These are phyloP conservation scores for Lindgomyces ingoldianus DNA, from an alignment of 495 filamentous ascomycete genomes.

Conservation along the genomic window DNA sequence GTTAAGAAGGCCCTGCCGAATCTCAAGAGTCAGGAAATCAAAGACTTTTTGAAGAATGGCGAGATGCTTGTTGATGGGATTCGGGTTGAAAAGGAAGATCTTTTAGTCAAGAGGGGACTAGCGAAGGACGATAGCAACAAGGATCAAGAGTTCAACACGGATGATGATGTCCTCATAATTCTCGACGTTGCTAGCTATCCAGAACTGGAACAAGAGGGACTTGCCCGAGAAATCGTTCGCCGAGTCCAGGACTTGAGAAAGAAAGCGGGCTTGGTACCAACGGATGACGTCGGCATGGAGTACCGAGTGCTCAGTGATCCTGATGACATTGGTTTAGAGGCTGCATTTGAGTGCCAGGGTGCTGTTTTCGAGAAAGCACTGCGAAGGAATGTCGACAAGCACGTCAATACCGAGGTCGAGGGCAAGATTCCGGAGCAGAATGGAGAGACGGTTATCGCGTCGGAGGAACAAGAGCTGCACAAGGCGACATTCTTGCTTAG, in stretches of 20 bases:
- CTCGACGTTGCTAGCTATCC: slow-evolving; percentile 74
- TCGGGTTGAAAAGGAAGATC: slow-evolving; percentile 73
- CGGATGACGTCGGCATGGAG: slow-evolving; percentile 85
- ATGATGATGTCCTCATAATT: slow-evolving; percentile 78
- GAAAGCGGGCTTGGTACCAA: slow-evolving; percentile 75
- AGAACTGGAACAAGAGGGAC: slow-evolving; percentile 71
- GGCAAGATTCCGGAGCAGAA: slow-evolving; percentile 60
- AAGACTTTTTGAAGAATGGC: slow-evolving; percentile 66
- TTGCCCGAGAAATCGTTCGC: slow-evolving; percentile 81
- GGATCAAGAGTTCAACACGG: slow-evolving; percentile 80
- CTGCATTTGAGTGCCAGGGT: slow-evolving; percentile 70
- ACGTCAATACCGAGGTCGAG: slow-evolving; percentile 62
- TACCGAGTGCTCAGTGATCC: slow-evolving; percentile 76
- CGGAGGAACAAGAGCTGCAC: slow-evolving; percentile 89
- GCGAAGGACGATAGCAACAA: slow-evolving; percentile 66
- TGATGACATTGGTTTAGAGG: slow-evolving; percentile 70
- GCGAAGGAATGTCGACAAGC: slow-evolving; percentile 76
- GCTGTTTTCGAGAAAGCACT: slow-evolving; percentile 75
- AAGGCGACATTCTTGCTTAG: slow-evolving; percentile 83
- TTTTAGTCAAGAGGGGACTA: slow-evolving; percentile 79
- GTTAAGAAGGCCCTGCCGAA: slow-evolving; percentile 87
- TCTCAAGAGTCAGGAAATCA: slow-evolving; percentile 76
- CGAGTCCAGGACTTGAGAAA: slow-evolving; percentile 79
- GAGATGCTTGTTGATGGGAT: slow-evolving; percentile 83
- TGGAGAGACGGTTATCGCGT: slow-evolving; percentile 65